Base-by-base conservation (phyloP, 805 yeast genomes). In the Myxozyma monticola region DNA sequence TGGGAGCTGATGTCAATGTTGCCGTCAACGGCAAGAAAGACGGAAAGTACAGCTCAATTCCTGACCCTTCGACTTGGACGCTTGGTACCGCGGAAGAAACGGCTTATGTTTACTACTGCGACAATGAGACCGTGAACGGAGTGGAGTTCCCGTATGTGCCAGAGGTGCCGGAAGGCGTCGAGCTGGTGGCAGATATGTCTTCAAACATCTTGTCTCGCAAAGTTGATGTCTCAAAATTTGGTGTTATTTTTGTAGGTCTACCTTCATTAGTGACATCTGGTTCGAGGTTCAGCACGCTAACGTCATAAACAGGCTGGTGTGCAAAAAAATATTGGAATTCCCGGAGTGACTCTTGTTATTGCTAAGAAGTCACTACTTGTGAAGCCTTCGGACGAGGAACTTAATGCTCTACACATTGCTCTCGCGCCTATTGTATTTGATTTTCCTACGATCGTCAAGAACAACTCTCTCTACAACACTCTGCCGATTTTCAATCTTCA, bases 41-140 rank as follows among this genome's bases (percentile, higher is more conserved):
- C 53, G 84, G 83, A 38, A 79, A 82, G 54, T 91, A 71, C 64
- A 82, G 83, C 29, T 72, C 71, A 28, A 82, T 90, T 60, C 96
- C 96, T 28, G 70, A 74, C 15, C 76, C 77, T 15, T 22, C 45
- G 24, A 57, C 45, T 17, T 89, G 95, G 95, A 78, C 78, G 57
- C 68, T 67, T 43, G 63, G 75, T 41, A 71, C 76, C 38, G 74
- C 80, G 21, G 71, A 72, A n/a, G 80, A 85, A 48, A 81, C 89
- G 22, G 88, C 97, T 1, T 93, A 83, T 66, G 79, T 91, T 49
- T 93, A 88, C 69, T 79, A 84, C 64, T 90, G 98, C 72, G 99
- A 93, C 70, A 93, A 93, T 69, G 99, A 93, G 73, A 93, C 99
- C 10, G 98, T 93, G 31, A 80, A 88, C 67, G 99, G 99, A 55